phyloP scores from a whole-genome alignment of 495 filamentous ascomycete species.

The Penicillium canariense region DNA sequence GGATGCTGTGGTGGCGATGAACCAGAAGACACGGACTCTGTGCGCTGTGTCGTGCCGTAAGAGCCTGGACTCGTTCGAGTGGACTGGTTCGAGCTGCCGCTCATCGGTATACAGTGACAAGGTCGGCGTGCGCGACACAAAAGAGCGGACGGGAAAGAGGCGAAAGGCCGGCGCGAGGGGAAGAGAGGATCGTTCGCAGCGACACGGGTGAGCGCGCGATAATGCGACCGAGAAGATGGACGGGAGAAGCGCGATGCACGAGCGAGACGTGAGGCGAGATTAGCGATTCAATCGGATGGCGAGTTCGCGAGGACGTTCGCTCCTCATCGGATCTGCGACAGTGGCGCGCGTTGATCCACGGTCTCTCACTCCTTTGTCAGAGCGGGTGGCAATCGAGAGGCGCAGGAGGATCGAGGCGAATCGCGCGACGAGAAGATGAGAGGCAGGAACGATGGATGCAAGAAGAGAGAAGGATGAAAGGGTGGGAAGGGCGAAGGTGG shows the following conservation, averaged over 20 bases:
- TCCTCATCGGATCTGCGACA: constrained; percentile 30
- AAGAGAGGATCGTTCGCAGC: constrained; percentile 8
- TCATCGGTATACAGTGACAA: constrained; percentile 39
- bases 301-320: constrained; percentile 12
- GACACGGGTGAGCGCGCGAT: constrained; percentile 18
- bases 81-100: constrained; percentile 48
- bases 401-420: constrained; percentile 4
- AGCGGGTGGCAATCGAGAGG: neutral
- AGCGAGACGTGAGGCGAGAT: constrained; percentile 17
- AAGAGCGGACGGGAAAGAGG: neutral
- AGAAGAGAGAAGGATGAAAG: constrained; percentile 13
- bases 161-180: constrained; percentile 13
- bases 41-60: constrained; percentile 46
- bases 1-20: constrained; percentile 41
- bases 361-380: neutral
- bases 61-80: constrained; percentile 51
- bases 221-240: constrained; percentile 17
- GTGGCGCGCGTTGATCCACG: constrained; percentile 16
- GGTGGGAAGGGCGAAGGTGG: constrained; percentile 14
- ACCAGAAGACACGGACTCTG: constrained; percentile 46
- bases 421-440: constrained; percentile 7
- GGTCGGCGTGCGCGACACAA: constrained; percentile 28
- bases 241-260: constrained; percentile 14
- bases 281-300: constrained; percentile 20
- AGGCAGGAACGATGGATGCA: constrained; percentile 23